phyloP scores from a whole-genome alignment of 495 filamentous ascomycete genomes.

The Trichoderma erinaceum region DNA sequence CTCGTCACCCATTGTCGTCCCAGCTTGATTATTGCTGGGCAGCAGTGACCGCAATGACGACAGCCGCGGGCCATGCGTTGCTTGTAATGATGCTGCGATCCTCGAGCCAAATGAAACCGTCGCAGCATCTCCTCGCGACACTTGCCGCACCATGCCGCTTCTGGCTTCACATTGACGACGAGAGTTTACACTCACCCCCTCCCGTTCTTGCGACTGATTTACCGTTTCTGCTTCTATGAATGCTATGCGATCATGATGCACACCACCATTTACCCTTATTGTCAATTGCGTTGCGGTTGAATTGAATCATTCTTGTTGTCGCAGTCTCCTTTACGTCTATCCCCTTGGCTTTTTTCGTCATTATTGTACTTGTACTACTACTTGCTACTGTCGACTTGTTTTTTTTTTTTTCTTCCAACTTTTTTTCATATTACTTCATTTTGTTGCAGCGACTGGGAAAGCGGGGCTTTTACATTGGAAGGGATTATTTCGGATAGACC shows the following conservation, averaged over 20 bases:
- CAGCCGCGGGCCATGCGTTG: background rate
- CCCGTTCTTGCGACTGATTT: background rate
- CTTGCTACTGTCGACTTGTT: no score
- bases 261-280: background rate
- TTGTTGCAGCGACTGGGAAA: background rate
- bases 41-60: conserved; percentile 6
- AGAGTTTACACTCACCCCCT: background rate
- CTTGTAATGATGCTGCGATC: background rate
- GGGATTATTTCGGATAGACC: background rate
- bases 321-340: background rate
- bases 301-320: background rate
- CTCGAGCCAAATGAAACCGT: background rate
- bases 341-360: background rate
- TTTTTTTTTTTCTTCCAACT: background rate
- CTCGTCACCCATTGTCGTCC: background rate
- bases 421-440: background rate
- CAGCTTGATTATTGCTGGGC: background rate
- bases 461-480: background rate
- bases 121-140: background rate
- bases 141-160: background rate
- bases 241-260: conserved; percentile 6
- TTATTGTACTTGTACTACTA: background rate
- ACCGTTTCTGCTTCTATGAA: background rate
- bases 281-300: background rate
- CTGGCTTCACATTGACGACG: background rate